These are phyloP conservation scores for Zychaea mexicana DNA, from an alignment of 371 early-diverging fungal genomes.

Conservation along the genomic window DNA sequence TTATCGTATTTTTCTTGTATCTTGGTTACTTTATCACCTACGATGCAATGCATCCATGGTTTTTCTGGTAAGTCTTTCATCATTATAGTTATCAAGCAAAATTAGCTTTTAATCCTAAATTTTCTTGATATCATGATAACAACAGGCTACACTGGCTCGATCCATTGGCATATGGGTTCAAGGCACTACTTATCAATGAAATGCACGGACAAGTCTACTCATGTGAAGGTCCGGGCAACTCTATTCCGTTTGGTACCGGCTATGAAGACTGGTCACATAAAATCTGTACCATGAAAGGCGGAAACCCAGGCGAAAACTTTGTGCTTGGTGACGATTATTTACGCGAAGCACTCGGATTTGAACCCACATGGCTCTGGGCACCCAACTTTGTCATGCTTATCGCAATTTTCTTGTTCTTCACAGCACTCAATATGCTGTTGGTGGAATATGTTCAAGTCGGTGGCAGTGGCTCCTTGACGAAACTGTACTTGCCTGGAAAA, in stretches of 20 bases:
- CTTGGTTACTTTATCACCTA: slow-evolving; percentile 41
- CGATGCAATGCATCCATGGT: slow-evolving; percentile 51
- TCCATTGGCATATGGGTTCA: slow-evolving; percentile 67
- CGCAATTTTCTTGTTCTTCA: slow-evolving; percentile 44
- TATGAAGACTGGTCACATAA: slow-evolving; percentile 52
- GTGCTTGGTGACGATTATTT: slow-evolving; percentile 60
- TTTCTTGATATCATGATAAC: too few species aligned
- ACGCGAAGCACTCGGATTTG: slow-evolving; percentile 30
- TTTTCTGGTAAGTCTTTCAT: slow-evolving; percentile 40
- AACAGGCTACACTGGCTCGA: slow-evolving; percentile 53
- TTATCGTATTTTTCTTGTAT: neutral
- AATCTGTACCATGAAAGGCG: slow-evolving; percentile 56
- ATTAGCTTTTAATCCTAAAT: too few species aligned
- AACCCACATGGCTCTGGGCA: slow-evolving; percentile 48
- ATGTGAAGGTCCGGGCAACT: slow-evolving; percentile 44
- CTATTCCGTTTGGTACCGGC: slow-evolving; percentile 44
- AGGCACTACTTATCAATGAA: slow-evolving; percentile 67
- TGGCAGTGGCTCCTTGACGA: slow-evolving; percentile 44
- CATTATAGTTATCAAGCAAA: too few species aligned
- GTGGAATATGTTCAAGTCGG: slow-evolving; percentile 46
- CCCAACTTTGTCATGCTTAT: slow-evolving; percentile 50
- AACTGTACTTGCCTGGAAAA: slow-evolving; percentile 42
- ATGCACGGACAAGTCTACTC: slow-evolving; percentile 43
- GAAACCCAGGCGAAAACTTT: slow-evolving; percentile 41
- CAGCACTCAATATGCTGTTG: slow-evolving; percentile 30